Base-by-base conservation (phyloP, 2,329 filamentous ascomycete genomes). In the Karstenula rhodostoma region DNA sequence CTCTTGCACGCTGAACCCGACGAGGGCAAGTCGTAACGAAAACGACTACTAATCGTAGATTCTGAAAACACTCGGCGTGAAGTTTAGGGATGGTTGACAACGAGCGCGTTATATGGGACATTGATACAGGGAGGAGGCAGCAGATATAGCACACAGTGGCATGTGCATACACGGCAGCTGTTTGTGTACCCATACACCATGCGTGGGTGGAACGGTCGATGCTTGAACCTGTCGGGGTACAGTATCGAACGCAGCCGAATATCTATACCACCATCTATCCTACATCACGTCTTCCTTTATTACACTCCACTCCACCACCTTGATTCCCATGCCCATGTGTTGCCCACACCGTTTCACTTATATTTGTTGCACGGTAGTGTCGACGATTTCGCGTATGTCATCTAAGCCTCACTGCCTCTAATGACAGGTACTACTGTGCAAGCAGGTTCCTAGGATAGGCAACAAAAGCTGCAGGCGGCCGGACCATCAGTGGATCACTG, bases 141-240 rank as follows among this genome's bases (percentile, higher is more conserved):
- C 17, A 15, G 52, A 22, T 12, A n/a, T 25, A 23, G 33, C 27
- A 46, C 37, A 37, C n/a, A 35, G 40, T 35, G 42, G 40, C 52
- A 55, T 55, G 40, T 46, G 52, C 52, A 19, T 47, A n/a, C 42
- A 46, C 42, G 19, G 35, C 42, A 55, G 42, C 52, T 35, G 40
- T 55, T 19, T 37, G 52, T 54, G 51, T 55, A 46, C 5, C 42
- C 42, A 37, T n/a, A 23, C 40, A 23, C 42, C 27, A 35, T 46
- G 40, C 40, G 19, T 35, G n/a, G 27, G 52, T 47, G 42, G 13
- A 46, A 55, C 52, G 9, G 33, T 50, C 15, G 52, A 33, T 35
- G 52, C 52, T 55, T 25, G 25, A 42, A 7, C 42, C 42, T 8
- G 12, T 1, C 47, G 27, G 23, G 27, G 52, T 40, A 55, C 52